A percentile compares a stretch with the other conserved stretches of the same genome.
These are phyloP conservation scores for Peronospora belbahrii DNA, from an alignment of 352 stramenopile species.

Conservation along the genomic window DNA sequence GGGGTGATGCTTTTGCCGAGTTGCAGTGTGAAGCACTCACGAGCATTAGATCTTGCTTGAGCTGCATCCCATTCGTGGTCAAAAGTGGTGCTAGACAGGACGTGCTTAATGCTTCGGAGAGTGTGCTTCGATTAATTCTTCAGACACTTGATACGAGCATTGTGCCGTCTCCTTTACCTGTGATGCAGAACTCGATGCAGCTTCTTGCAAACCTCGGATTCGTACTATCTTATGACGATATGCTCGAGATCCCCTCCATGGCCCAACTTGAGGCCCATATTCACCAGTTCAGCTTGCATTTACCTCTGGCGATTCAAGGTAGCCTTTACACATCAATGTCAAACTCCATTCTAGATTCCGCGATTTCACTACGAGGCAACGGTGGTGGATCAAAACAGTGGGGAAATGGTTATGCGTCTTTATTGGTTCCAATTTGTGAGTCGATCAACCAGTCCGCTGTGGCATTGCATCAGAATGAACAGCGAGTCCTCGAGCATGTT, in stretches of 20 bases:
- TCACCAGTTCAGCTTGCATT: slow-evolving; percentile 63
- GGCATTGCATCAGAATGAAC: slow-evolving; percentile 62
- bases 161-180: slow-evolving; percentile 46
- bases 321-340: slow-evolving; percentile 77
- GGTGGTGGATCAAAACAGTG: slow-evolving; percentile 27
- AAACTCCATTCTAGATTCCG: slow-evolving; percentile 70
- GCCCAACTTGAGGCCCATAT: slow-evolving; percentile 56
- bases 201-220: slow-evolving; percentile 56
- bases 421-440: slow-evolving; percentile 61
- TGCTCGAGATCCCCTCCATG: slow-evolving; percentile 63
- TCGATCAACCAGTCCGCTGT: slow-evolving; percentile 63
- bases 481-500: slow-evolving; percentile 50
- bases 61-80: slow-evolving; percentile 55
- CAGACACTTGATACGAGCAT: slow-evolving; percentile 55
- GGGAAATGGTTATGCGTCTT: slow-evolving; percentile 45
- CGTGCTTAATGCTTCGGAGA: slow-evolving; percentile 44
- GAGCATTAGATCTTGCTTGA: slow-evolving; percentile 48
- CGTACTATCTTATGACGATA: slow-evolving; percentile 62
- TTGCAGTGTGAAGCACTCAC: slow-evolving; percentile 61
- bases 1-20: slow-evolving; percentile 44
- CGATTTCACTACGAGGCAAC: slow-evolving; percentile 51
- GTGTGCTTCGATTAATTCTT: slow-evolving; percentile 44
- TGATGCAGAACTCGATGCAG: slow-evolving; percentile 66
- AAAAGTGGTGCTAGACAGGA: slow-evolving; percentile 42
- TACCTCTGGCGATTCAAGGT: slow-evolving; percentile 62